Evolutionary conservation across 768 basidiomycete genomes (phyloP).

Genomic region (Psilocybe sp.): DNA sequence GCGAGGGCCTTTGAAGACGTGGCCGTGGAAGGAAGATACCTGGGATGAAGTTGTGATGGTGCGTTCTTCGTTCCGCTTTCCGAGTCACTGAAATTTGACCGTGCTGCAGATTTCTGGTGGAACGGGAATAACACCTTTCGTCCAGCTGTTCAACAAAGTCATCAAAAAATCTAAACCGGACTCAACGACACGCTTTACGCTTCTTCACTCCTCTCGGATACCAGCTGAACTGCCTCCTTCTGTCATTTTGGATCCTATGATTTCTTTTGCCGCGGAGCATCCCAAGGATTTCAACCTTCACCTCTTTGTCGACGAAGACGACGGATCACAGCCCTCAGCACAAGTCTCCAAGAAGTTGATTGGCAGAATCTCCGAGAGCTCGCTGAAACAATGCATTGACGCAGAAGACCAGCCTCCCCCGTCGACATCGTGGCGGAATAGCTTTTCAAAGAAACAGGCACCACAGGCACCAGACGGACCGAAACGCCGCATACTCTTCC

Average conservation of each 20-base stretch:
- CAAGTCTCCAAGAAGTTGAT: slow-evolving; percentile 26
- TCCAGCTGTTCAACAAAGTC: slow-evolving; percentile 63
- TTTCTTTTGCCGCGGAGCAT: slow-evolving; percentile 41
- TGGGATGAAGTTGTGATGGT: slow-evolving; percentile 87
- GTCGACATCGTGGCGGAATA: slow-evolving; percentile 33
- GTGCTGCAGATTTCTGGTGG: slow-evolving; percentile 74
- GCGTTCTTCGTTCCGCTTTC: slow-evolving; percentile 15
- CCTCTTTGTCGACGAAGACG: slow-evolving; percentile 61
- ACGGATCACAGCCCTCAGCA: slow-evolving; percentile 21
- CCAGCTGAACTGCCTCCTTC: slow-evolving; percentile 70
- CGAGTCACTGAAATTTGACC: neutral
- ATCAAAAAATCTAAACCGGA: slow-evolving; percentile 34
- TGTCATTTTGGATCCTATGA: slow-evolving; percentile 52
- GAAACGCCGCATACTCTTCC: slow-evolving; percentile 51
- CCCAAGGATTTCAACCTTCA: slow-evolving; percentile 56
- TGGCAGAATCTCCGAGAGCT: slow-evolving; percentile 55
- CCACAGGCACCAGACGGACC: slow-evolving; percentile 10
- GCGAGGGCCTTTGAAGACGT: slow-evolving; percentile 73
- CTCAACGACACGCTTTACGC: slow-evolving; percentile 56
- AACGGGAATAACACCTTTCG: slow-evolving; percentile 85
- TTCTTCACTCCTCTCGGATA: slow-evolving; percentile 68
- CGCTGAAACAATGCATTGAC: slow-evolving; percentile 41
- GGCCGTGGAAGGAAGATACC: slow-evolving; percentile 46
- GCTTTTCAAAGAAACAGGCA: slow-evolving; percentile 20
- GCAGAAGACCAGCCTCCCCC: slow-evolving; percentile 14